Evolutionary conservation across 805 yeast genomes (phyloP).

Genomic region (Candida fluviatilis): DNA sequence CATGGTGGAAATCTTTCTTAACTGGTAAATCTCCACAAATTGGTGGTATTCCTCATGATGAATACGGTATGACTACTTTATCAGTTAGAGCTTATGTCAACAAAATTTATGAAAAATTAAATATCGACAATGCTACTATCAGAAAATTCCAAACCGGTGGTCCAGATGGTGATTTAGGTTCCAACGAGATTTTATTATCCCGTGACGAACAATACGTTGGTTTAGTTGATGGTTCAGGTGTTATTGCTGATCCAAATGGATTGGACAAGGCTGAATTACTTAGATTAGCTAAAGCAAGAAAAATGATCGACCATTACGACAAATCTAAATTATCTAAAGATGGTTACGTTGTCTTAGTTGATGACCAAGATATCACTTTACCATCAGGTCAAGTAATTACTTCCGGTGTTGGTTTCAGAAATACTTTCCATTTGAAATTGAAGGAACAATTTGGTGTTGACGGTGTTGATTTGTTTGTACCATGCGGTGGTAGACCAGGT

Average conservation of each 20-base stretch:
- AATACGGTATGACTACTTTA: conserved; percentile 94
- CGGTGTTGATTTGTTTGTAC: conserved; percentile 81
- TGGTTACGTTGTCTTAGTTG: conserved; percentile 83
- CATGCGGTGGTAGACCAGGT: conserved; percentile 99
- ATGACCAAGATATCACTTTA: conserved; percentile 71
- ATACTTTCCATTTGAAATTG: conserved; percentile 77
- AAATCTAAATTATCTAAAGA: conserved; percentile 57
- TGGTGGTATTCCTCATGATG: conserved; percentile 99
- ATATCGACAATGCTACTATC: conserved; percentile 54
- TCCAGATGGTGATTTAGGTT: conserved; percentile 97
- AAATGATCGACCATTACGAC: conserved; percentile 70
- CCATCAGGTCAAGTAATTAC: conserved; percentile 75
- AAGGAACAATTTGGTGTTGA: conserved; percentile 57
- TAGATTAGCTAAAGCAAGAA: conserved; percentile 73
- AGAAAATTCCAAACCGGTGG: conserved; percentile 96
- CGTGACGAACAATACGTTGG: conserved; percentile 81
- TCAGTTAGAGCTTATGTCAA: conserved; percentile 91
- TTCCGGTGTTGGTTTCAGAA: conserved; percentile 87
- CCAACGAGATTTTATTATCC: conserved; percentile 88
- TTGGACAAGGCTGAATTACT: conserved; percentile 73
- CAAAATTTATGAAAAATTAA: conserved; percentile 76
- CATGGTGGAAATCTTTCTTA: conserved; percentile 98
- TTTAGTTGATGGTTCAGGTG: conserved; percentile 94
- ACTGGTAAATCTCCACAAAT: conserved; percentile 89
- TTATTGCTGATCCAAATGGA: conserved; percentile 87